phyloP scores from a whole-genome alignment of 306 rosid genomes.

The Senna siamea region DNA sequence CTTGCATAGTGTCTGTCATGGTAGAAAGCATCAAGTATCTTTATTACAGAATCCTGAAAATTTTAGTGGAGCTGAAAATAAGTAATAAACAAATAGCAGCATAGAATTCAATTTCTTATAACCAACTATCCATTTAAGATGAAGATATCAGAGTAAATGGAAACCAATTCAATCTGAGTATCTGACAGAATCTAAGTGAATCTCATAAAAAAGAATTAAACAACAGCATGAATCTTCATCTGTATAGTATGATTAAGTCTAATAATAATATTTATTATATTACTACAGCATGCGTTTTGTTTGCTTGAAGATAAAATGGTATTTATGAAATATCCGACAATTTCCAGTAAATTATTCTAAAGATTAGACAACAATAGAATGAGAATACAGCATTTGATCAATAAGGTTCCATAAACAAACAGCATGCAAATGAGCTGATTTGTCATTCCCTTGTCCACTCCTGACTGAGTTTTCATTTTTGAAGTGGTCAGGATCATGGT shows the following conservation, averaged over 20 bases:
- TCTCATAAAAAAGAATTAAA: background rate
- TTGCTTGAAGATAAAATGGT: background rate
- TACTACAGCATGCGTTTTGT: background rate
- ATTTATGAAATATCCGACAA: background rate
- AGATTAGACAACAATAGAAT: background rate
- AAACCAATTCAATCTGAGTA: slow-evolving; percentile 6
- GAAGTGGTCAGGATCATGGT: background rate
- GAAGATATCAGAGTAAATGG: background rate
- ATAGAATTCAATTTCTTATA: background rate
- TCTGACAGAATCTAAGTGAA: background rate
- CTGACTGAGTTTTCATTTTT: background rate
- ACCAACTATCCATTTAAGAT: slow-evolving; percentile 10
- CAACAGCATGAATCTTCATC: background rate
- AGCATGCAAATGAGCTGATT: background rate
- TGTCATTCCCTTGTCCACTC: background rate
- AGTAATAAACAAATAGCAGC: slow-evolving; percentile 14
- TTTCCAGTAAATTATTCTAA: background rate
- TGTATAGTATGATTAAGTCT: background rate
- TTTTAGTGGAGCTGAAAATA: slow-evolving; percentile 29
- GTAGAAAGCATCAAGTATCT: slow-evolving; percentile 79
- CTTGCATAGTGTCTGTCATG: slow-evolving; percentile 83
- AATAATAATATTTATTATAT: background rate
- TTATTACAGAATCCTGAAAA: slow-evolving; percentile 89
- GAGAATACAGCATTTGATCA: background rate
- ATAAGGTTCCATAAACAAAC: background rate